Percentiles rank a stretch among this genome's conserved stretches.
Evolutionary conservation across 78 protist genomes (phyloP).

Genomic region (Anaeramoeba flamelloides): DNA sequence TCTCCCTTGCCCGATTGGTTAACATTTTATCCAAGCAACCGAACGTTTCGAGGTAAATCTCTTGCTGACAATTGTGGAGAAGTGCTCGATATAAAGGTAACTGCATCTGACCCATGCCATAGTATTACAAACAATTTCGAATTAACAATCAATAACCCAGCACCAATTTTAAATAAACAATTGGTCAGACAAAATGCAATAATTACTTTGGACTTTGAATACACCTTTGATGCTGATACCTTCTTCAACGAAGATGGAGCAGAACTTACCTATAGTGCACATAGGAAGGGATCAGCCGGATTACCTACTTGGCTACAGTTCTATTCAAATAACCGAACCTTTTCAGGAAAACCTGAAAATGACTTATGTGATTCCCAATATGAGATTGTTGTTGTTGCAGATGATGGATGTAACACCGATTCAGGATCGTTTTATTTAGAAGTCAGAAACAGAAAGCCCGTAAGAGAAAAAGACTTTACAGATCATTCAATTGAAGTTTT

Average conservation of each 20-base stretch:
- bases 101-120: background rate
- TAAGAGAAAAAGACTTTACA: no score
- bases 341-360: background rate
- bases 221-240: no score
- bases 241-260: no score
- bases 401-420: background rate
- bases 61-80: no score
- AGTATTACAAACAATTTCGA: background rate
- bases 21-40: background rate
- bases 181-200: no score
- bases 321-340: background rate
- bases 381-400: slow-evolving; percentile 1
- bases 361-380: background rate
- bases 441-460: background rate
- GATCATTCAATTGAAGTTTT: no score
- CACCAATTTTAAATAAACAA: no score
- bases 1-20: background rate
- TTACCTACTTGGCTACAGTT: background rate
- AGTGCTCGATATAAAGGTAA: background rate
- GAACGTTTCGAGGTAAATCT: no score
- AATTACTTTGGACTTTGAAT: no score
- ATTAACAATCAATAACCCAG: no score
- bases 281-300: no score
- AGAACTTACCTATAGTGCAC: no score
- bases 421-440: background rate